Conservation (phyloP, 306 rosid species). For the Malus sieversii region DNA sequence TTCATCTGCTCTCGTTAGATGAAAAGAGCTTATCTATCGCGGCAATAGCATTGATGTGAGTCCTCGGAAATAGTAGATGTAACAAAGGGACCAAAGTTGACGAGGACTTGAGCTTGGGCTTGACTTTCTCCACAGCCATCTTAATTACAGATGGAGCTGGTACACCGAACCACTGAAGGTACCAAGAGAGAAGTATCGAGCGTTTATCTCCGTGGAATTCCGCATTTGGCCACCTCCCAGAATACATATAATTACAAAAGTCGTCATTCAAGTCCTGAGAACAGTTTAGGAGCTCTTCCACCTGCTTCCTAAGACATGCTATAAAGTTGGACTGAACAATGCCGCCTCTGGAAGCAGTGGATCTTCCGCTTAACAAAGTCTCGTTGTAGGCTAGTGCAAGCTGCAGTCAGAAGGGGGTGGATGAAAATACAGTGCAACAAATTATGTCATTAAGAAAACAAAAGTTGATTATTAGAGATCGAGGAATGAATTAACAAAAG, state of each 20-base stretch:
- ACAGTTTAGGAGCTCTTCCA: constrained; percentile 58
- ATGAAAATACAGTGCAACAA: constrained; percentile 3
- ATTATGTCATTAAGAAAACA: neutral
- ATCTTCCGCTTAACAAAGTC: constrained; percentile 57
- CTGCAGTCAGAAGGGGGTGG: constrained; percentile 41
- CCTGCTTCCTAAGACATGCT: constrained; percentile 70
- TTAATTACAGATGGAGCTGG: constrained; percentile 56
- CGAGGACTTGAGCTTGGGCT: constrained; percentile 45
- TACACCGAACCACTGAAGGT: constrained; percentile 82
- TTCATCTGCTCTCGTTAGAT: constrained; percentile 13
- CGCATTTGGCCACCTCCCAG: constrained; percentile 71
- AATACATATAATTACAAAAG: constrained; percentile 51
- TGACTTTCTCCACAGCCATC: constrained; percentile 43
- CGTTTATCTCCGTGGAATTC: constrained; percentile 42
- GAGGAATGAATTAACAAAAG: neutral
- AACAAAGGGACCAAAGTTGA: constrained; percentile 55
- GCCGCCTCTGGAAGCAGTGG: constrained; percentile 63
- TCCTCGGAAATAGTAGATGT: constrained; percentile 64
- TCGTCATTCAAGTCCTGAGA: constrained; percentile 58
- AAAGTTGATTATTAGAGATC: neutral
- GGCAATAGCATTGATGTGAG: constrained; percentile 44
- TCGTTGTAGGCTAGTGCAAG: constrained; percentile 74
- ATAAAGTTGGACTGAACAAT: constrained; percentile 62
- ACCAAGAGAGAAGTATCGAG: constrained; percentile 71
- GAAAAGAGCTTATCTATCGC: constrained; percentile 57